A percentile compares a stretch with the other conserved stretches of the same genome.
These are phyloP conservation scores for Populus ilicifolia DNA, from an alignment of 345 rosid species.

Conservation along the genomic window DNA sequence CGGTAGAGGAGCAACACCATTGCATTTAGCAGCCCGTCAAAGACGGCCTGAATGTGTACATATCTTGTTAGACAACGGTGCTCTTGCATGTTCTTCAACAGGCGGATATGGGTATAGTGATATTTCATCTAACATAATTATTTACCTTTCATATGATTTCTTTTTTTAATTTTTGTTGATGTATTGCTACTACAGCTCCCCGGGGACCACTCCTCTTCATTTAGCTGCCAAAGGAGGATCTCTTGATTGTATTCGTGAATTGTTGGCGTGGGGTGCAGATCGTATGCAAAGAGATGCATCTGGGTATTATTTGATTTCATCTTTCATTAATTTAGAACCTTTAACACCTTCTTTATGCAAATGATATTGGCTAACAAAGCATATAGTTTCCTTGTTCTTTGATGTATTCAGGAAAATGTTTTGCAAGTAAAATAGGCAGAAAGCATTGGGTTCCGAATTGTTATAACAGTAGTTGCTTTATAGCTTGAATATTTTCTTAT, in stretches of 20 bases:
- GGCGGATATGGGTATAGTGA: slow-evolving; percentile 71
- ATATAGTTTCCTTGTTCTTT: not conserved
- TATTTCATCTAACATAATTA: not conserved
- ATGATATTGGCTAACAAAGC: not conserved
- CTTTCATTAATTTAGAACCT: not conserved
- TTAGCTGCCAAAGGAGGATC: slow-evolving; percentile 98
- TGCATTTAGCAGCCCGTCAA: slow-evolving; percentile 94
- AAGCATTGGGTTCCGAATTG: not conserved
- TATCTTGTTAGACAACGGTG: slow-evolving; percentile 75
- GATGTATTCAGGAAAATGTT: not conserved
- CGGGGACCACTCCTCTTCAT: slow-evolving; percentile 97
- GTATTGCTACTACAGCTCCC: slow-evolving; percentile 46
- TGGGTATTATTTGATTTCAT: slow-evolving; percentile 46
- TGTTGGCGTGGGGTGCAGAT: slow-evolving; percentile 98
- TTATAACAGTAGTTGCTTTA: not conserved
- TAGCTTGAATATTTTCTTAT: not conserved
- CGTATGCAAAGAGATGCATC: slow-evolving; percentile 88
- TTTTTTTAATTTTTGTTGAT: slow-evolving; percentile 15
- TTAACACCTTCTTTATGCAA: not conserved
- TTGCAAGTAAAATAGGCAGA: not conserved
- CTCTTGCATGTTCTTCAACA: slow-evolving; percentile 92
- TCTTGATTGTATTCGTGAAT: slow-evolving; percentile 77
- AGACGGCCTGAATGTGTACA: slow-evolving; percentile 82
- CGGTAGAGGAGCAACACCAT: slow-evolving; percentile 83
- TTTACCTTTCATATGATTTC: not conserved